Evolutionary conservation across 441 rosid genomes (phyloP), one percentile per base, ranked within the genome.

Genomic region (Geranium incanum): DNA sequence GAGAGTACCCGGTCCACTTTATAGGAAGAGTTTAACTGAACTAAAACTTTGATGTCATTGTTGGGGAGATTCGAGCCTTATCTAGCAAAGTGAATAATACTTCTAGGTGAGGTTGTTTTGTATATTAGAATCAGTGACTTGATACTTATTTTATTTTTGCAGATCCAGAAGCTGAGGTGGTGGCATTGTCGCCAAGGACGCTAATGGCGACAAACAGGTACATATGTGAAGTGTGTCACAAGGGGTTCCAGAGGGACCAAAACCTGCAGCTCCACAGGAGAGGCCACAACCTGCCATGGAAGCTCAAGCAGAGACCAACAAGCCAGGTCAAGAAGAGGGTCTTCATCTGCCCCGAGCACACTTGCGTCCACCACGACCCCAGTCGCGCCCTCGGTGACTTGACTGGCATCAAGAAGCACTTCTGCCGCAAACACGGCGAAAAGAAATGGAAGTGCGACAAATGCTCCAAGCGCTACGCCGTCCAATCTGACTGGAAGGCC

Each of bases 271-370:
- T 86, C 38, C 92, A 88, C 75, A 78, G 87, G 72, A 83, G 88
- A 75, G 89, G 89, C 0, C 92, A 86, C 76, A 88, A 86, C 83
- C 69, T 88, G 81, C 92, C 92, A 23, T 88, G 92, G 88, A 86
- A 88, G 81, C 81, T 86, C 37, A 88, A 86, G 77, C 92, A 84
- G 72, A 79, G 92, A 71, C 71, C 86, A 16, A 83, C 23, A 73
- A 81, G 80, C 11, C 79, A 78, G 75, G 77, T 80, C 33, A 84
- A 84, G 84, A 88, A 78, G 80, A 79, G 85, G 74, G 87, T 86
- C 33, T 86, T 78, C 72, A 81, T 82, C 13, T 88, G 89, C 77
- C 92, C 92, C 4, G 86, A 88, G 77, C 78, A 75, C 9, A 86
- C 63, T 66, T 88, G 90, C 64, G 85, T 78, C 73, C 92, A 86